phyloP scores from a whole-genome alignment of 1,284 basidiomycete species.

The Acaromyces ingoldii region DNA sequence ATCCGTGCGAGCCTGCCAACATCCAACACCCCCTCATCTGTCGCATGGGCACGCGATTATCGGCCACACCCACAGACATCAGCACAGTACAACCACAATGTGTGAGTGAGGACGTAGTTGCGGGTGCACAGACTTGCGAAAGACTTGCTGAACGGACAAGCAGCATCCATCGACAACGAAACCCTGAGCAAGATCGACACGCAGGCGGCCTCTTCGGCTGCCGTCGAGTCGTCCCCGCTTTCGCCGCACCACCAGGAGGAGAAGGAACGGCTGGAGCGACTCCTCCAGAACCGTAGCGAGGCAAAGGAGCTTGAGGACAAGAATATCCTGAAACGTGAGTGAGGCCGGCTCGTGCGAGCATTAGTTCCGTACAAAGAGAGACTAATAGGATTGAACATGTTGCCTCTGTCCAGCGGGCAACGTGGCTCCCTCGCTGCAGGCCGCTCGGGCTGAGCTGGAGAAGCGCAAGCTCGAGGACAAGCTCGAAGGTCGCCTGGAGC shows the following conservation, averaged over 20 bases:
- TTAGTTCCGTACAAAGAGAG: too few species aligned
- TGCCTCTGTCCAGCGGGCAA: neutral
- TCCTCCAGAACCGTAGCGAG: constrained; percentile 60
- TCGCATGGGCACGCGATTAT: too few species aligned
- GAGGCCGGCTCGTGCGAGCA: too few species aligned
- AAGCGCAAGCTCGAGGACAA: constrained; percentile 30
- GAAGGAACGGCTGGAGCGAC: constrained; percentile 47
- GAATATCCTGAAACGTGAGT: constrained; percentile 69
- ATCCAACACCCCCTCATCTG: too few species aligned
- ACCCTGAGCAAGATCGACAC: neutral
- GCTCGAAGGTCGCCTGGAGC: constrained; percentile 30
- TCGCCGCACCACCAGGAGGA: neutral
- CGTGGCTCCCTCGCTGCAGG: constrained; percentile 35
- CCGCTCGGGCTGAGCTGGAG: constrained; percentile 28
- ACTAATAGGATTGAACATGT: neutral
- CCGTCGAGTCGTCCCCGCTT: neutral
- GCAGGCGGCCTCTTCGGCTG: neutral
- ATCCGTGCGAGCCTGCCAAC: too few species aligned
- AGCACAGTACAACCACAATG: too few species aligned
- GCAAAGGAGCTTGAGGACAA: constrained; percentile 66
- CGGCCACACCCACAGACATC: too few species aligned
- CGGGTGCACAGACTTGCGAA: too few species aligned
- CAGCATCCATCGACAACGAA: neutral
- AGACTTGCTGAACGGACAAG: neutral
- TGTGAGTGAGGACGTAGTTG: too few species aligned